phyloP scores from a whole-genome alignment of 352 stramenopile species.

The Phytophthora foliorum region DNA sequence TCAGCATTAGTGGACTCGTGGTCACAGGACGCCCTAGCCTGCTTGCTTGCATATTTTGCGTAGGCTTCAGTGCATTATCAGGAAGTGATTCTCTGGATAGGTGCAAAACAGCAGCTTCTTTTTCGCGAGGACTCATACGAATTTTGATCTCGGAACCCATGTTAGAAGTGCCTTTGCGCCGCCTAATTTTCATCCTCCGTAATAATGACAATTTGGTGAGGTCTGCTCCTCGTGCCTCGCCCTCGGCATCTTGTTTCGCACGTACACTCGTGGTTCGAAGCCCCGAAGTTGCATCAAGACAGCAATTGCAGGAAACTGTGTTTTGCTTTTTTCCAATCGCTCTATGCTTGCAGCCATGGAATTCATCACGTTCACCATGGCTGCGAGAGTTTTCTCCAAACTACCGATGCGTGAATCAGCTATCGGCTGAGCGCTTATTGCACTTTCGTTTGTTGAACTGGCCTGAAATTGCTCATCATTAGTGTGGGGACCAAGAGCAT shows the following conservation, averaged over 20 bases:
- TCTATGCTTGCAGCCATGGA: not conserved
- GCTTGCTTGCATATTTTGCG: not conserved
- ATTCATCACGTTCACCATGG: not conserved
- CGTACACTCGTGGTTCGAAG: not conserved
- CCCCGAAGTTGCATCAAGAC: not conserved
- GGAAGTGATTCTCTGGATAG: not conserved
- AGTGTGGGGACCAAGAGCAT: not conserved
- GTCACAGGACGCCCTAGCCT: not conserved
- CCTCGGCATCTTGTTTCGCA: not conserved
- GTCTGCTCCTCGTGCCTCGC: not conserved
- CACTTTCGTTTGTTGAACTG: not conserved
- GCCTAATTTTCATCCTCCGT: not conserved
- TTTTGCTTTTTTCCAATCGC: not conserved
- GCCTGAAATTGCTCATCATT: not conserved
- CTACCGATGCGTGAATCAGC: not conserved
- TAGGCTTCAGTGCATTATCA: not conserved
- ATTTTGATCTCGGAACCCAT: not conserved
- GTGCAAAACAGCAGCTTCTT: not conserved
- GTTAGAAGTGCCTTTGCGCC: too few species aligned
- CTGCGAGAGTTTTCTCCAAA: not conserved
- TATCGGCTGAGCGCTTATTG: not conserved
- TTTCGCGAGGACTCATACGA: not conserved
- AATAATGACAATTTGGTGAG: not conserved
- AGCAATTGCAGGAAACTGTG: not conserved
- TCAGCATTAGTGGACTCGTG: not conserved